Base-by-base conservation (phyloP, 169 alveolate genomes). In the Plasmodium fragile region DNA sequence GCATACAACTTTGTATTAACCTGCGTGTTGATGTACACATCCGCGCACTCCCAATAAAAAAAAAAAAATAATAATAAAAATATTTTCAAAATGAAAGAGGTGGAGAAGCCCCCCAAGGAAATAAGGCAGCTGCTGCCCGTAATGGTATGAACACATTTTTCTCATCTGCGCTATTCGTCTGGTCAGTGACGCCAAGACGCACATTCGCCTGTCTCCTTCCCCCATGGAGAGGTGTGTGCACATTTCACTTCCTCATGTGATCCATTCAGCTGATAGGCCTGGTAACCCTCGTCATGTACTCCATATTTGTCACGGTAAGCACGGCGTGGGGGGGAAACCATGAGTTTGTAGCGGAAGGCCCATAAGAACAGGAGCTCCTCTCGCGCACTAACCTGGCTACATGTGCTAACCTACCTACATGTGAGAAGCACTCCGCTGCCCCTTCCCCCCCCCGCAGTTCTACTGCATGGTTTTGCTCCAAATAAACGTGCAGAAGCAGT, bases 221-320 rank as follows among this genome's bases (percentile, higher is more conserved):
- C 52, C 3, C 55, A 45, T 22, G 34, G 34, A 18, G 1, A 59
- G 36, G 11, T 0, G 36, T 0, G 36, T 7, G 5, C 73, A 59
- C 73, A 59, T 59, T 59, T 79, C 59, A 25, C 34, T 16, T 45
- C 22, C 18, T 28, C 4, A 22, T 16, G n/a, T 4, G 49, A 45
- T 79, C 22, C 90, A 81, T 11, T 41, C 55, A 83, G 92, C 30
- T 83, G 59, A 83, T 83, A 71, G 65, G 92, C 41, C 77, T 83
- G 41, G 92, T 83, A 22, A 83, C 81, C 83, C 53, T 83, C 52
- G 92, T 83, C 22, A 83, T 83, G 92, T 83, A 83, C 55, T 72
- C 92, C 0, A 83, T 83, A 83, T 83, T 83, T 72, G 81, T 83
- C 22, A 83, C 92, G 32, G 92, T 83, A 82, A 82, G 11, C 0